Evolutionary conservation across 2,329 filamentous ascomycete genomes (phyloP).

Genomic region (Verticillium zaregamsianum): DNA sequence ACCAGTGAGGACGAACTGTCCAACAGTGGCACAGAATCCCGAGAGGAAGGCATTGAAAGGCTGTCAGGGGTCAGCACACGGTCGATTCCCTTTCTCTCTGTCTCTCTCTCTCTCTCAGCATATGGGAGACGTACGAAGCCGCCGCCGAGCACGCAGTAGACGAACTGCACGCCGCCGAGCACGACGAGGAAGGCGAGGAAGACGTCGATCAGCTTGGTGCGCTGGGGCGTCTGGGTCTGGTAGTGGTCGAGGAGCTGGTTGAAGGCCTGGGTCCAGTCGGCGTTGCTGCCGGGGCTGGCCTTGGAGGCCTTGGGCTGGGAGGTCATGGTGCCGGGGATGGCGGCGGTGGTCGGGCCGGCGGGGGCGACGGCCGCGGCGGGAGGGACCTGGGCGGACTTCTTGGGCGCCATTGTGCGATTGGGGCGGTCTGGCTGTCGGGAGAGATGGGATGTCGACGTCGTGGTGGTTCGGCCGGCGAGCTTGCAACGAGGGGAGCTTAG

Average conservation of each 20-base stretch:
- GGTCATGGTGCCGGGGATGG: slow-evolving; percentile 12
- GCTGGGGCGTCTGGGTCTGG: slow-evolving; percentile 74
- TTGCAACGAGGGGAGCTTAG: slow-evolving; percentile 4
- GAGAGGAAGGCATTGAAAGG: slow-evolving; percentile 98
- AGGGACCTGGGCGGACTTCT: slow-evolving; percentile 18
- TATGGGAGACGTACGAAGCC: slow-evolving; percentile 72
- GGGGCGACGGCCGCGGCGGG: slow-evolving; percentile 25
- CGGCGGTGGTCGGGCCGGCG: slow-evolving; percentile 14
- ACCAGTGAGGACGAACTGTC: slow-evolving; percentile 95
- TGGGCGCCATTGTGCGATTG: slow-evolving; percentile 41
- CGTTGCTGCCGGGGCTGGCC: slow-evolving; percentile 16
- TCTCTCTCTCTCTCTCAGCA: too few species aligned
- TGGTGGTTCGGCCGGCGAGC: not conserved
- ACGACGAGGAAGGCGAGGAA: slow-evolving; percentile 86
- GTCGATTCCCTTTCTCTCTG: not conserved
- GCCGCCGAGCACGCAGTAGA: slow-evolving; percentile 86
- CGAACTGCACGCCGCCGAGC: slow-evolving; percentile 86
- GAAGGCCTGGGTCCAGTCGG: slow-evolving; percentile 31
- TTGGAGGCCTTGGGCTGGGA: slow-evolving; percentile 6
- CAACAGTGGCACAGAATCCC: slow-evolving; percentile 90
- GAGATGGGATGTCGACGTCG: slow-evolving; percentile 3
- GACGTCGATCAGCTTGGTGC: slow-evolving; percentile 84
- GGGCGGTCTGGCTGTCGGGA: slow-evolving; percentile 3
- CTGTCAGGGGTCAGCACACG: slow-evolving; percentile 42
- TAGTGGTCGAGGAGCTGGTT: slow-evolving; percentile 71